phyloP scores from a whole-genome alignment of 1,139 yeast species.

The Zygoascus meyerae region DNA sequence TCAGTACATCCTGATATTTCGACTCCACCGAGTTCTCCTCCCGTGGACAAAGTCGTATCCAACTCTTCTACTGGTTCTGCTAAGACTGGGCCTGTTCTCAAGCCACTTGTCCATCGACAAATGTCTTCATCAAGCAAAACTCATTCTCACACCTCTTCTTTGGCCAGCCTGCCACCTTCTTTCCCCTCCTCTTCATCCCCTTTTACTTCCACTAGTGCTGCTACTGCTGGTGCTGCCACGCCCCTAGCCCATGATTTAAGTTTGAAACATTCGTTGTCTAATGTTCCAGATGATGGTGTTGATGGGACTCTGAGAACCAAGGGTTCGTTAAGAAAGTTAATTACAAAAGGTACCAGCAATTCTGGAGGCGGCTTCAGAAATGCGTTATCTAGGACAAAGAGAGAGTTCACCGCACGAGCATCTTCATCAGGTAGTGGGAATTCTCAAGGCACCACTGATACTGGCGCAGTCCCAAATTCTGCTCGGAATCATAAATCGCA shows the following conservation, averaged over 20 bases:
- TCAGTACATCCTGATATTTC: neutral
- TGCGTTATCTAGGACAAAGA: conserved; percentile 6
- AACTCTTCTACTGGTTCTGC: conserved; percentile 11
- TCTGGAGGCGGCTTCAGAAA: neutral
- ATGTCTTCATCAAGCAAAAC: neutral
- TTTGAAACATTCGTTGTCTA: neutral
- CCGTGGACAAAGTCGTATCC: neutral
- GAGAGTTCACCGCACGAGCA: conserved; percentile 2
- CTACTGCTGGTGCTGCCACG: neutral
- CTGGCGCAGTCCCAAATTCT: neutral
- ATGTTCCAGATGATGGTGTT: neutral
- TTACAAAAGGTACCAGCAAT: neutral
- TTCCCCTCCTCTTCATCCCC: neutral
- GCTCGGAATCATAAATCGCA: neutral
- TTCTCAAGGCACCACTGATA: neutral
- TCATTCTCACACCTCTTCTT: neutral
- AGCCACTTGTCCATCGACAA: neutral
- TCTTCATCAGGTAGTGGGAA: neutral
- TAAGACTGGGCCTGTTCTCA: conserved; percentile 15
- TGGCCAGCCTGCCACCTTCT: neutral
- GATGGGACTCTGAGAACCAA: conserved; percentile 1
- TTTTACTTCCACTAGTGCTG: no score
- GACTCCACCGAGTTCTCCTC: neutral
- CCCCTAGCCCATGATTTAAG: neutral
- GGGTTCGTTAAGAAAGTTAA: neutral